These are phyloP conservation scores for Annulohypoxylon truncatum DNA, from an alignment of 2,329 filamentous ascomycete genomes.

Conservation along the genomic window DNA sequence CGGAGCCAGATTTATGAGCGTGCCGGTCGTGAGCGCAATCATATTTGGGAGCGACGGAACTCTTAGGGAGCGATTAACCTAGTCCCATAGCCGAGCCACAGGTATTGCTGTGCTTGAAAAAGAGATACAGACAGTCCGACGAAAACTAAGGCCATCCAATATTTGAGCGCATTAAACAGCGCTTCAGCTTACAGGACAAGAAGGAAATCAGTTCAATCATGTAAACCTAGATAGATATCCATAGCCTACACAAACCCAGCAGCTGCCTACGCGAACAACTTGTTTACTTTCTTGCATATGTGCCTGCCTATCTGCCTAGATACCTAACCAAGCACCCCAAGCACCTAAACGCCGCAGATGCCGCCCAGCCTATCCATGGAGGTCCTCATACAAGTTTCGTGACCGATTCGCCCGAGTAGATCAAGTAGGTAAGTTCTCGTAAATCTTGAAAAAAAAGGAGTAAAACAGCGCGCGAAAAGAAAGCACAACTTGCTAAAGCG, in stretches of 20 bases:
- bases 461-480: neutral
- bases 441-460: no score
- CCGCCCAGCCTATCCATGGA: neutral
- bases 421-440: neutral
- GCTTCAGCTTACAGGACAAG: no score
- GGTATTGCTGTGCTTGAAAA: no score
- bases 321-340: neutral
- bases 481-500: neutral
- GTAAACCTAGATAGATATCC: neutral
- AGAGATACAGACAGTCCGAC: no score
- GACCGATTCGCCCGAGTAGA: neutral
- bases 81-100: no score
- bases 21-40: no score
- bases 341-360: slow-evolving; percentile 4
- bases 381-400: neutral
- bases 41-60: no score
- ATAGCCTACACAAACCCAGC: neutral
- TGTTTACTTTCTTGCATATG: neutral
- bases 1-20: no score
- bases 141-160: no score
- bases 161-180: no score
- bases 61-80: no score
- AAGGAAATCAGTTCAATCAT: no score
- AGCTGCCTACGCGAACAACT: neutral
- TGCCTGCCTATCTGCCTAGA: neutral